Evolutionary conservation across 352 stramenopile genomes (phyloP), one percentile per base, ranked within the genome.

Genomic region (Globisporangium cederbergense): DNA sequence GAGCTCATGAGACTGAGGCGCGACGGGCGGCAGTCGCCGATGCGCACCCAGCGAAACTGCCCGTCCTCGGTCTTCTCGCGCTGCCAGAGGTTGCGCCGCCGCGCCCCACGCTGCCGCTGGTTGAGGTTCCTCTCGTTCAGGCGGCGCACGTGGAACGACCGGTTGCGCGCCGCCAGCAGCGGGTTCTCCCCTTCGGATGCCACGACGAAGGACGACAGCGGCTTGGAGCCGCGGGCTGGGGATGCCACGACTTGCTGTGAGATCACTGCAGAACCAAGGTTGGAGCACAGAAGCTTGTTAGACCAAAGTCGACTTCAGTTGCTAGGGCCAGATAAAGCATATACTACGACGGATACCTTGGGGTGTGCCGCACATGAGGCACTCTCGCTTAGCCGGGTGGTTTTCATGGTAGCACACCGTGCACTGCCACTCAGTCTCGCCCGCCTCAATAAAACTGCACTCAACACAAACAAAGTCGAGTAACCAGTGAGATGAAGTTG

Each of bases 401-500:
- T 93, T 94, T 40, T 93, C 86, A 53, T 94, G 80, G 57, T 94
- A 94, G 63, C 86, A 94, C 40, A 94, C 73, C 0, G 80, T 88
- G 58, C 86, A 94, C 72, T 93, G 83, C 86, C 86, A 94, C 68
- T 93, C 86, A 34, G 73, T 70, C 62, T 93, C 77, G 30, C 84
- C 86, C 22, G 77, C 70, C 59, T 87, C 81, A 25, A 93, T 74
- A 49, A 87, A 85, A 53, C 85, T 86, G 20, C 28, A 40, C 28
- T 8, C 43, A 36, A 28, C 45, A 34, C 30, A 64, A 7, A 34
- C n/a, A 65, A 13, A 58, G 2, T 28, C 25, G 25, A 28, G 22
- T 20, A 20, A 18, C 30, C 0, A 50, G 7, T 20, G 16, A 63
- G 28, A 8, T 8, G 22, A 36, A 36, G 32, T 36, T 36, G 11